Conservation (phyloP, 176 grass and related monocot genomes). For the Lolium perenne region DNA sequence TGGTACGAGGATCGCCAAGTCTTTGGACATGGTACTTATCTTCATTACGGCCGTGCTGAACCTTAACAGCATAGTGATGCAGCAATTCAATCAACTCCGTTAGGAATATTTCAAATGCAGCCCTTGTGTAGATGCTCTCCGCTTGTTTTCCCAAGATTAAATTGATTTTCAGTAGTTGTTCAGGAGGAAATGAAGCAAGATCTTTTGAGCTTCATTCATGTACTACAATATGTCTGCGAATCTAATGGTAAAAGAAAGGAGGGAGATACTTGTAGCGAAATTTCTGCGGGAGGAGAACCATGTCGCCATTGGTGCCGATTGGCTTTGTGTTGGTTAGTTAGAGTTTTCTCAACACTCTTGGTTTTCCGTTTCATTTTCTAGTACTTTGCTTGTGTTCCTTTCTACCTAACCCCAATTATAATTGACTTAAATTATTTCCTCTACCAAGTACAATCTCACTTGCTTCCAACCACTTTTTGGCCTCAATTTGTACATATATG, state of each 20-base stretch:
- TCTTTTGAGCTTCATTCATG: no score
- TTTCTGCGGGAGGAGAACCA: conserved; percentile 18
- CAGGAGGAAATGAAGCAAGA: no score
- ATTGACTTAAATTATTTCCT: no score
- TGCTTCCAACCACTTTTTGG: no score
- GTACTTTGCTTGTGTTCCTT: neutral
- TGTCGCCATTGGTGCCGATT: conserved; percentile 42
- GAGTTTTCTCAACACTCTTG: no score
- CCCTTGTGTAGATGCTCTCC: conserved; percentile 64
- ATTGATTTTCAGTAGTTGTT: no score
- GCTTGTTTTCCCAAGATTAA: conserved; percentile 73
- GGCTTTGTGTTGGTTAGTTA: neutral
- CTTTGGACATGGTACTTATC: conserved; percentile 75
- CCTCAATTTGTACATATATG: no score
- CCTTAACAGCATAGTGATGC: conserved; percentile 69
- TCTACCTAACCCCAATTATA: neutral
- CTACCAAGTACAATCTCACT: no score
- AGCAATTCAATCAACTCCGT: conserved; percentile 71
- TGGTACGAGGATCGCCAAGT: conserved; percentile 53
- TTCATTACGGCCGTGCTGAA: conserved; percentile 67
- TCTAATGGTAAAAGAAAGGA: conserved; percentile 28
- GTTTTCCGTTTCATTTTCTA: no score
- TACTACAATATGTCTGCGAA: no score
- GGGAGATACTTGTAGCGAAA: neutral
- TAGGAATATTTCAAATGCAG: conserved; percentile 78